Evolutionary conservation across 768 basidiomycete genomes (phyloP), one percentile per base, ranked within the genome.

Genomic region (Ephemerocybe angulata): DNA sequence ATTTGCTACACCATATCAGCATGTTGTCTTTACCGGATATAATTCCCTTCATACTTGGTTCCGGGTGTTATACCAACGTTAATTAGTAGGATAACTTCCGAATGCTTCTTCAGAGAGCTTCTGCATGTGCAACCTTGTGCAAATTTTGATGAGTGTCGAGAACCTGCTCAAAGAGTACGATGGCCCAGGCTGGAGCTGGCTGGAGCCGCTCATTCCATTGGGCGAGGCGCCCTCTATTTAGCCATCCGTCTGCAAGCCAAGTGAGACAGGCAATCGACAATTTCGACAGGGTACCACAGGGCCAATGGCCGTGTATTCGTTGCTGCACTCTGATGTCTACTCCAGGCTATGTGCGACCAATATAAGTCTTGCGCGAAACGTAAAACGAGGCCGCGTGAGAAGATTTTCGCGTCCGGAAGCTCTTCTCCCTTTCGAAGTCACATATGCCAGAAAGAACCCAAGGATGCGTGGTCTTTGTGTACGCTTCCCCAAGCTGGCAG

Each of bases 61-160:
- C n/a, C 48, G 48, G 48, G 29, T 19, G 48, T 35, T 50, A 33
- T 50, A 56, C 37, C 49, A 56, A 56, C 48, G 37, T 56, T 56
- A 56, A 56, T 56, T 56, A 56, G 55, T 43, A 50, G 22, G 50
- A 56, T 51, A 51, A 56, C 38, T 42, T 33, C 55, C 49, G 50
- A 35, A n/a, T 29, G 50, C 54, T 55, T 55, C 54, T 55, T 29
- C 33, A 21, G 25, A 43, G 40, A 11, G 19, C 8, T 29, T 29
- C 31, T 11, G 29, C 19, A 27, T 27, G 17, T 33, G 48, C n/a
- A n/a, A n/a, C n/a, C n/a, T n/a, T n/a, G n/a, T n/a, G n/a, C n/a
- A n/a, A n/a, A n/a, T n/a, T n/a, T n/a, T n/a, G 48, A n/a, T 33
- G 21, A 24, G 13, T 46, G 43, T 13, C 27, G 25, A 46, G 27